A percentile compares a stretch with the other conserved stretches of the same genome.
Conservation (phyloP, 2,329 filamentous ascomycete species). For the Curvularia eragrostidis region DNA sequence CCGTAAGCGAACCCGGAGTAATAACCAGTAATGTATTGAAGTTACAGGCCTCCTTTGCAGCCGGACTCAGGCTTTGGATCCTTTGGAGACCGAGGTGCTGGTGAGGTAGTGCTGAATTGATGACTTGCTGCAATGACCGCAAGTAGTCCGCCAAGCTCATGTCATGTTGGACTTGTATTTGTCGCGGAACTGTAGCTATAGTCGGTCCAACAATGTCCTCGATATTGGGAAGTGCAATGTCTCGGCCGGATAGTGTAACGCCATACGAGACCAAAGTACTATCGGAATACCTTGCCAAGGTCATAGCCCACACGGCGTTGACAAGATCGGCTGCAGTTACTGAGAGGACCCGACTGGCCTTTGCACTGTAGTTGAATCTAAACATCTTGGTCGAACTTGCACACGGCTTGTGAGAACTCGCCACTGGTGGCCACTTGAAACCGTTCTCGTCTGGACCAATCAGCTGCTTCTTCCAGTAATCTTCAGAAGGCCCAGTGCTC, state of each 20-base stretch:
- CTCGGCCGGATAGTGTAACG: background rate
- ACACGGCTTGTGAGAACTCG: background rate
- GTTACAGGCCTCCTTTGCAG: background rate
- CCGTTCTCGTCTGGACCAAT: background rate
- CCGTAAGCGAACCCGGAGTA: background rate
- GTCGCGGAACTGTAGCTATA: background rate
- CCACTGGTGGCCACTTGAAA: background rate
- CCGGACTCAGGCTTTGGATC: background rate
- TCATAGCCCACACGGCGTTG: background rate
- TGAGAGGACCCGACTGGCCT: background rate
- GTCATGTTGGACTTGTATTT: background rate
- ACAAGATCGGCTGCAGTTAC: background rate
- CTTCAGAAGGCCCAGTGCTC: background rate
- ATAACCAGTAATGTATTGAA: conserved; percentile 1
- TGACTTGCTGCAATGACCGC: background rate
- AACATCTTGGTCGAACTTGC: background rate
- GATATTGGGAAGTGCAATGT: background rate
- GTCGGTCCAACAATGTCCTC: background rate
- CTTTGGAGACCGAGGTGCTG: background rate
- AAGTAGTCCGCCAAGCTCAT: background rate
- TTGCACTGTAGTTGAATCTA: background rate
- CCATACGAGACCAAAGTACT: background rate
- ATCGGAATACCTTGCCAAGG: background rate
- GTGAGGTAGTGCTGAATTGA: background rate
- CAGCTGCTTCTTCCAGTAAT: background rate